A percentile compares a stretch with the other conserved stretches of the same genome.
Conservation (phyloP, 148 eudicot species). For the Fagopyrum tataricum region DNA sequence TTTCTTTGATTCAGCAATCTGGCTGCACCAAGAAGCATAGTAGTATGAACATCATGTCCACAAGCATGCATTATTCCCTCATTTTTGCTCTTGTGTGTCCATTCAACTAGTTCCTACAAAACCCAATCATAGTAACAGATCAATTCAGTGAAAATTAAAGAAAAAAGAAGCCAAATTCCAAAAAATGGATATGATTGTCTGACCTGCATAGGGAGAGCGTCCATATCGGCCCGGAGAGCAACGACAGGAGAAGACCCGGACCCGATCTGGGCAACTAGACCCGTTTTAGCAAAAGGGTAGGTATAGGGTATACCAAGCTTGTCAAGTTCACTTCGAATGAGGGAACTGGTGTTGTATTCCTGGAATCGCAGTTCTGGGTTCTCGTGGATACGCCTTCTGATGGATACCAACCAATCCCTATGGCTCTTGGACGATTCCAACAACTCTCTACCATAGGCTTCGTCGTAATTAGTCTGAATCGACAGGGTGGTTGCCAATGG, state of each 20-base stretch:
- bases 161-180: background rate
- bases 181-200: background rate
- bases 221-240: conserved; percentile 17
- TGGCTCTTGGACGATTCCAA: background rate
- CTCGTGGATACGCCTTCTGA: conserved; percentile 14
- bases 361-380: conserved; percentile 13
- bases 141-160: background rate
- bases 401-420: conserved; percentile 8
- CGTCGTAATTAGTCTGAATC: background rate
- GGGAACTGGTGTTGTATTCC: conserved; percentile 10
- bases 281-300: conserved; percentile 11
- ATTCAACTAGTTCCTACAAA: conserved; percentile 70
- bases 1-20: conserved; percentile 70
- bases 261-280: conserved; percentile 10
- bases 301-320: conserved; percentile 6
- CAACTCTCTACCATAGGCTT: background rate
- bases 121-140: background rate
- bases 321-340: conserved; percentile 8
- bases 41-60: conserved; percentile 94
- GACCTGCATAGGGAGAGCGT: conserved; percentile 17
- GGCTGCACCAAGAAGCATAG: conserved; percentile 95
- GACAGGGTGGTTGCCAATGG: background rate
- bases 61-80: conserved; percentile 88
- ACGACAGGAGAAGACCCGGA: conserved; percentile 8
- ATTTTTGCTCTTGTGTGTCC: conserved; percentile 90